phyloP scores from a whole-genome alignment of 2,329 filamentous ascomycete genomes.

The Meredithiella fracta region DNA sequence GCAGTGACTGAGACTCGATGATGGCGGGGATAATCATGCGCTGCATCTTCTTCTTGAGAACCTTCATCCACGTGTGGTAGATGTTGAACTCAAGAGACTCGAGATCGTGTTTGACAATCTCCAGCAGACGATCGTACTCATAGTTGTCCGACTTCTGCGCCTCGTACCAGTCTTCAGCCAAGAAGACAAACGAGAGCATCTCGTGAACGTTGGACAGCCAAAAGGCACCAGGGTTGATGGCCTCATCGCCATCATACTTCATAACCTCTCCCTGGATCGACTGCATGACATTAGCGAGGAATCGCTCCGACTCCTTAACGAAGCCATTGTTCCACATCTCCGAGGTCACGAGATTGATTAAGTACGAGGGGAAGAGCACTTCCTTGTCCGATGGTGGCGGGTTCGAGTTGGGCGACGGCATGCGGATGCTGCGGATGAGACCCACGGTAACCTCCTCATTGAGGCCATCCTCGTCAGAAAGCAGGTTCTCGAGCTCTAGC shows the following conservation, averaged over 20 bases:
- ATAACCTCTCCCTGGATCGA: constrained; percentile 98
- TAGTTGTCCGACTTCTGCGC: constrained; percentile 98
- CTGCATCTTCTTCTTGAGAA: constrained; percentile 95
- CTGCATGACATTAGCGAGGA: constrained; percentile 98
- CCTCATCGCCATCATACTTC: constrained; percentile 94
- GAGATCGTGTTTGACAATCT: constrained; percentile 97
- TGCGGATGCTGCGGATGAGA: constrained; percentile 90
- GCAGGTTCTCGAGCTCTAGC: constrained; percentile 79
- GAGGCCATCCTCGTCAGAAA: constrained; percentile 86
- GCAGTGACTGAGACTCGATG: constrained; percentile 95
- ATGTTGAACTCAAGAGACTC: constrained; percentile 99
- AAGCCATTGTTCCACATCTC: constrained; percentile 99
- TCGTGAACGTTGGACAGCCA: constrained; percentile 99
- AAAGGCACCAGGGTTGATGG: constrained; percentile 92
- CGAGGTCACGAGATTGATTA: constrained; percentile 96
- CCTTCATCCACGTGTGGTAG: constrained; percentile 99
- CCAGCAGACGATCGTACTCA: constrained; percentile 90
- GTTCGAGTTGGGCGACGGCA: constrained; percentile 70
- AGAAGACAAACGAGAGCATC: constrained; percentile 98
- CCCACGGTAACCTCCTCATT: constrained; percentile 97
- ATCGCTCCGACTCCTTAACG: constrained; percentile 96
- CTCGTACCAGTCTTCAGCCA: constrained; percentile 98
- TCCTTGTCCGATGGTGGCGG: constrained; percentile 95
- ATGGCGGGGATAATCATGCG: constrained; percentile 99
- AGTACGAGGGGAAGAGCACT: constrained; percentile 92